Percentiles rank a stretch among this genome's conserved stretches.
phyloP scores from a whole-genome alignment of 305 asterid genomes.

The Fraxinus dipetala region DNA sequence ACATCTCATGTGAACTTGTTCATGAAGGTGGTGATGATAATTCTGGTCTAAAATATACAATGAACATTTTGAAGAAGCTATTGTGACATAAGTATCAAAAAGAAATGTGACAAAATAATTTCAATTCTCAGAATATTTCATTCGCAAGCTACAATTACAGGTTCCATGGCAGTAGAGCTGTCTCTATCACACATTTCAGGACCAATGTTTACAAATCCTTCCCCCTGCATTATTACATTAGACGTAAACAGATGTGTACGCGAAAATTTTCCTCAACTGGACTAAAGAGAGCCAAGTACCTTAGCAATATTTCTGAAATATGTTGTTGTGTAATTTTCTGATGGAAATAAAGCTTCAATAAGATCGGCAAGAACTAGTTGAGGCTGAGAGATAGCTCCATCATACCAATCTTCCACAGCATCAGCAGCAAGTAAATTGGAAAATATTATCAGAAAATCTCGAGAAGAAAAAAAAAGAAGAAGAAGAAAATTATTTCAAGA shows the following conservation, averaged over 20 bases:
- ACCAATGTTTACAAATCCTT: constrained; percentile 55
- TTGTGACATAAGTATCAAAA: not conserved
- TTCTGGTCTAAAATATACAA: not conserved
- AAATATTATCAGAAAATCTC: not conserved
- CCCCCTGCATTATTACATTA: constrained; percentile 48
- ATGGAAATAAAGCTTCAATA: constrained; percentile 50
- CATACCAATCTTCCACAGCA: constrained; percentile 41
- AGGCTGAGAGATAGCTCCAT: constrained; percentile 53
- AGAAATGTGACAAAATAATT: not conserved
- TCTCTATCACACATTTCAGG: constrained; percentile 76
- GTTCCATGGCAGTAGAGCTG: constrained; percentile 66
- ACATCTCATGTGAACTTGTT: not conserved
- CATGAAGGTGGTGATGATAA: too few species aligned
- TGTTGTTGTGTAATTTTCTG: constrained; percentile 58
- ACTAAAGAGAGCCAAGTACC: constrained; percentile 37
- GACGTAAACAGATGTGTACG: not conserved
- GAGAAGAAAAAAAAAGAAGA: not conserved
- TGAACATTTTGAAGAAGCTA: not conserved
- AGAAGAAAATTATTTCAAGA: not conserved
- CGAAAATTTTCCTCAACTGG: not conserved
- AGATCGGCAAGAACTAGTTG: constrained; percentile 46
- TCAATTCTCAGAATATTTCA: not conserved
- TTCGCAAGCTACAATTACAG: constrained; percentile 52
- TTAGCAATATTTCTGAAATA: constrained; percentile 78
- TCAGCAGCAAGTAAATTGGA: not conserved